These are phyloP conservation scores for Aspergillus terreus DNA, from an alignment of 2,329 filamentous ascomycete genomes.

Conservation along the genomic window DNA sequence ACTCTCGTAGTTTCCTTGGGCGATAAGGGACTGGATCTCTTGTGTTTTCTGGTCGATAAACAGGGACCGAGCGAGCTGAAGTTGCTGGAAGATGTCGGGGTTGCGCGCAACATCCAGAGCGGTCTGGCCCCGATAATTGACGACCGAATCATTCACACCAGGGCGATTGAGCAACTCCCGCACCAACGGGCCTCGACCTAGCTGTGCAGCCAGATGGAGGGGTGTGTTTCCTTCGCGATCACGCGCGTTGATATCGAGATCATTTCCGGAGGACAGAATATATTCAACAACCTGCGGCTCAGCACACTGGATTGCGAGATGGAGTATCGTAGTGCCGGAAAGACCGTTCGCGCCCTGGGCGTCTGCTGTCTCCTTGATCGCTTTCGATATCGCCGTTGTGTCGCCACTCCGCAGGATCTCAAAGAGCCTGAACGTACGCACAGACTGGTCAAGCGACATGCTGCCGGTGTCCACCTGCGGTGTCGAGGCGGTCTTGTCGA, in stretches of 20 bases:
- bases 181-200: slow-evolving; percentile 77
- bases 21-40: slow-evolving; percentile 77
- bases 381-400: slow-evolving; percentile 82
- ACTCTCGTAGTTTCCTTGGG: slow-evolving; percentile 67
- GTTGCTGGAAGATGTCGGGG: slow-evolving; percentile 90
- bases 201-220: slow-evolving; percentile 78
- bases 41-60: slow-evolving; percentile 84
- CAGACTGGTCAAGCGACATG: slow-evolving; percentile 80
- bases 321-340: slow-evolving; percentile 79
- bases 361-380: slow-evolving; percentile 60
- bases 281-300: slow-evolving; percentile 91
- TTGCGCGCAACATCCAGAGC: slow-evolving; percentile 86
- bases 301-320: slow-evolving; percentile 92
- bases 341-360: slow-evolving; percentile 43
- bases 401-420: slow-evolving; percentile 89
- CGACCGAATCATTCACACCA: slow-evolving; percentile 80
- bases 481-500: slow-evolving; percentile 32
- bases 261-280: slow-evolving; percentile 72
- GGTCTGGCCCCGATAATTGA: slow-evolving; percentile 79
- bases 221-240: slow-evolving; percentile 95
- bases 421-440: slow-evolving; percentile 90
- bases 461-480: slow-evolving; percentile 29
- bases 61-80: slow-evolving; percentile 84
- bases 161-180: slow-evolving; percentile 77
- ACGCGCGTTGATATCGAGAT: slow-evolving; percentile 78